These are phyloP conservation scores for Ceratocystis lukuohia DNA, from an alignment of 2,329 filamentous ascomycete species.

Conservation along the genomic window DNA sequence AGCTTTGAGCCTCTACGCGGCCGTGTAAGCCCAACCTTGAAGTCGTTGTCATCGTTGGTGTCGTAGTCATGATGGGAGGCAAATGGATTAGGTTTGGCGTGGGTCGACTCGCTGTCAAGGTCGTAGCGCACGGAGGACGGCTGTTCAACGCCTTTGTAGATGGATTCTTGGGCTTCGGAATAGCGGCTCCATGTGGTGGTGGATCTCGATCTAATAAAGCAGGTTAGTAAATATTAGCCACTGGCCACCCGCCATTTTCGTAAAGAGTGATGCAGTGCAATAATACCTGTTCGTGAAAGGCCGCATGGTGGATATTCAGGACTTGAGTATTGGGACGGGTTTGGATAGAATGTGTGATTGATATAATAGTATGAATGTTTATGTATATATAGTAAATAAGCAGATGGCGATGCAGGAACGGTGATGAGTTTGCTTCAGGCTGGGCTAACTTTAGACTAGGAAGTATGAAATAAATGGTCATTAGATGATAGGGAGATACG, in stretches of 20 bases:
- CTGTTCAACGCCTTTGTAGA: slow-evolving; percentile 5
- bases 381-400: neutral
- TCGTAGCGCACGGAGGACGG: slow-evolving; percentile 14
- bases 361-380: neutral
- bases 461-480: neutral
- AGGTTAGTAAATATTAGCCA: neutral
- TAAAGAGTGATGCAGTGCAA: neutral
- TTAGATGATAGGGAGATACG: neutral
- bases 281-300: slow-evolving; percentile 4
- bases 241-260: too few relatives aligned
- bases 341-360: neutral
- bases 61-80: slow-evolving; percentile 11
- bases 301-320: neutral
- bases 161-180: slow-evolving; percentile 12
- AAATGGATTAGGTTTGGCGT: slow-evolving; percentile 4
- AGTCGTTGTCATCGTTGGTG: slow-evolving; percentile 28
- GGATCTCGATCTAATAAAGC: slow-evolving; percentile 3
- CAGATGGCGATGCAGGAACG: neutral
- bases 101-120: neutral
- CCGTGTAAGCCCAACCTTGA: slow-evolving; percentile 59
- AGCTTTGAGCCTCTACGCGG: slow-evolving; percentile 68
- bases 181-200: slow-evolving; percentile 15
- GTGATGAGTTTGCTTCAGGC: neutral
- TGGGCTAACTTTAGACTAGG: neutral
- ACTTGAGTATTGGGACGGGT: neutral